Evolutionary conservation across 768 basidiomycete genomes (phyloP).

Genomic region (Lactifluus piperatus): DNA sequence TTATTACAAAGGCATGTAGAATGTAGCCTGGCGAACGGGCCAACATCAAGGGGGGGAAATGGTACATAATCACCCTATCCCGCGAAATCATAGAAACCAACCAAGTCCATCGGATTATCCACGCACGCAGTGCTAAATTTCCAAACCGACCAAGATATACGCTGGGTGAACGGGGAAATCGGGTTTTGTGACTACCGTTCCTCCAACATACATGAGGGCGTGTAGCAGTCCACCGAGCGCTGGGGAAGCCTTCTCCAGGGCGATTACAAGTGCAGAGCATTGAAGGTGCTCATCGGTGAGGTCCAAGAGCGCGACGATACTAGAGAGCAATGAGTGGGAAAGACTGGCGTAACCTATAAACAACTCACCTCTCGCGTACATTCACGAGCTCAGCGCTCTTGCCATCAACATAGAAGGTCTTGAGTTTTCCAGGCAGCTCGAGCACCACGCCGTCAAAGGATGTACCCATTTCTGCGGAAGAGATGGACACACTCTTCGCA

Average conservation of each 20-base stretch:
- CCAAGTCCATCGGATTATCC: neutral
- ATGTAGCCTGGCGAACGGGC: neutral
- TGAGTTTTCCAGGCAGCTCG: conserved; percentile 57
- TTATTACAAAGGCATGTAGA: neutral
- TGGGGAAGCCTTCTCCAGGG: conserved; percentile 63
- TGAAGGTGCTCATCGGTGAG: conserved; percentile 77
- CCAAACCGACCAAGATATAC: conserved; percentile 80
- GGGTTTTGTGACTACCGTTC: conserved; percentile 73
- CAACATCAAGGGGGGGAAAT: neutral
- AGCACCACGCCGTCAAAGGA: conserved; percentile 75
- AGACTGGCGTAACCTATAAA: neutral
- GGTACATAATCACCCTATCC: neutral
- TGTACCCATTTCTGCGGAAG: conserved; percentile 55
- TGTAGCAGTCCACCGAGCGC: conserved; percentile 70
- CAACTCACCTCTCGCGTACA: conserved; percentile 67
- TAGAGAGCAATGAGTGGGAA: conserved; percentile 25
- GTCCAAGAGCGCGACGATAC: conserved; percentile 81
- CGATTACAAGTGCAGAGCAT: conserved; percentile 73
- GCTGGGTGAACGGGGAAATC: conserved; percentile 67
- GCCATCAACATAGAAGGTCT: conserved; percentile 78
- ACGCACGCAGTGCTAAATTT: conserved; percentile 38
- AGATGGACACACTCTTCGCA: conserved; percentile 67
- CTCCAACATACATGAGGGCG: conserved; percentile 89
- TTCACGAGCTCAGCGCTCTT: conserved; percentile 74
- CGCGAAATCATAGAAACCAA: neutral